phyloP scores from a whole-genome alignment of 768 basidiomycete genomes.

The Boletus rubropictus region DNA sequence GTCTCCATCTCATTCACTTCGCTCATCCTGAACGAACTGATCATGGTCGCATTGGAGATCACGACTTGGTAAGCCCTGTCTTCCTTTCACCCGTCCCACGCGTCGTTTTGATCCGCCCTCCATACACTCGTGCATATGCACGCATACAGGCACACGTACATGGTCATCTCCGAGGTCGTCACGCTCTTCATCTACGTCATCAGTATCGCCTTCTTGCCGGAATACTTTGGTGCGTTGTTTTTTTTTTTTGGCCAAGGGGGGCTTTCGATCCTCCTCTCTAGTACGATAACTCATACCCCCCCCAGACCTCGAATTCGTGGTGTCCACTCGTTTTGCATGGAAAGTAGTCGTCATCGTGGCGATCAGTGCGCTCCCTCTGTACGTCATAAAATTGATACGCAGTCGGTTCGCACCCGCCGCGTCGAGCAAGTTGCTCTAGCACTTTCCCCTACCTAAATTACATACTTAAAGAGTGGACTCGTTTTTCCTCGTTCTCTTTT shows the following conservation, averaged over 20 bases:
- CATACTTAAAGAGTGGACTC: no score
- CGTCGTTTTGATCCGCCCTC: background rate
- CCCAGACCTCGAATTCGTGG: conserved; percentile 86
- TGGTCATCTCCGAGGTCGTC: conserved; percentile 87
- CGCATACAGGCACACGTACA: conserved; percentile 77
- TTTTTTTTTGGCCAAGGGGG: background rate
- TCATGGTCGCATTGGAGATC: conserved; percentile 98
- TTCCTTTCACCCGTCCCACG: background rate
- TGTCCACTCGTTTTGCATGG: conserved; percentile 84
- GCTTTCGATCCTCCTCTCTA: no score
- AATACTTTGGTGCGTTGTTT: conserved; percentile 83
- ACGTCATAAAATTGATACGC: conserved; percentile 82
- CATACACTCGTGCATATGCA: background rate
- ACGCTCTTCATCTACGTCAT: conserved; percentile 85
- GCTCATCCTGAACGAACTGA: conserved; percentile 90
- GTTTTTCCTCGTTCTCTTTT: background rate
- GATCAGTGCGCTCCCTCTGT: conserved; percentile 87
- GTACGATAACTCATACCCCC: background rate
- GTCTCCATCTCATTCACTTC: conserved; percentile 98
- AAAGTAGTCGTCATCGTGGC: conserved; percentile 95
- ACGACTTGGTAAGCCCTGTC: conserved; percentile 74
- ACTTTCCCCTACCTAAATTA: no score
- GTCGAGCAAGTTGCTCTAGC: conserved; percentile 82
- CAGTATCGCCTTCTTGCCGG: conserved; percentile 90
- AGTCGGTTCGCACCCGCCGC: conserved; percentile 86